Base-by-base conservation (phyloP, 768 basidiomycete genomes). In the Chalciporus sphaerocephalus region DNA sequence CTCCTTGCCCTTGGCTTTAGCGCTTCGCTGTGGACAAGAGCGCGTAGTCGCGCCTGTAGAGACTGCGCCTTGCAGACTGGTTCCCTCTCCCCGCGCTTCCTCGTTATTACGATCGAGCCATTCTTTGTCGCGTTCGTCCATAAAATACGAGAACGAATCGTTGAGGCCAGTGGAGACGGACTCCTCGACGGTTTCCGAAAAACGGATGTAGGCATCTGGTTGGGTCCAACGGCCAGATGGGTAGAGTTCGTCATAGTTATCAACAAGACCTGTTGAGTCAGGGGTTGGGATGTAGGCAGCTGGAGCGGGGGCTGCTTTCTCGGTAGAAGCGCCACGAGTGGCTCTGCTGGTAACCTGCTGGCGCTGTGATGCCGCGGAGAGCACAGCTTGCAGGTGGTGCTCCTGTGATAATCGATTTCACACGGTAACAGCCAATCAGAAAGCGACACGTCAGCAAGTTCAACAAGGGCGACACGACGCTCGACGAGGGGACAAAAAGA, bases 31-130 rank as follows among this genome's bases (percentile, higher is more conserved):
- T 7, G 62, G 74, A 27, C 78, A 71, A 15, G 84, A 81, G 5
- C 81, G 76, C 0, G 82, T 77, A 4, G 75, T 73, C 24, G 70
- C 58, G 17, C 72, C 69, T 2, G 69, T 62, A 9, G 82, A 80
- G 33, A 86, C 58, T 5, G 83, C 81, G 17, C 83, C 85, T 57
- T 88, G 87, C 0, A 78, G 76, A 50, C 85, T 89, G 1, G 88
- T 87, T 15, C 92, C 92, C 62, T 92, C 90, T 15, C 87, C 89
- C 12, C 85, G 76, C 2, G 87, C 89, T 46, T 85, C 80, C 58
- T 85, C 85, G 57, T 97, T 96, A 60, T 91, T 92, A 68, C 82
- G 86, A 56, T 89, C 86, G 24, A 99, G 77, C 95, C 95, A 99
- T 52, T 87, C 87, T 58, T 87, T 83, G 70, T 98, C 95, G 15